Evolutionary conservation across 2,329 filamentous ascomycete genomes (phyloP).

Genomic region (Stenocarpella maydis): DNA sequence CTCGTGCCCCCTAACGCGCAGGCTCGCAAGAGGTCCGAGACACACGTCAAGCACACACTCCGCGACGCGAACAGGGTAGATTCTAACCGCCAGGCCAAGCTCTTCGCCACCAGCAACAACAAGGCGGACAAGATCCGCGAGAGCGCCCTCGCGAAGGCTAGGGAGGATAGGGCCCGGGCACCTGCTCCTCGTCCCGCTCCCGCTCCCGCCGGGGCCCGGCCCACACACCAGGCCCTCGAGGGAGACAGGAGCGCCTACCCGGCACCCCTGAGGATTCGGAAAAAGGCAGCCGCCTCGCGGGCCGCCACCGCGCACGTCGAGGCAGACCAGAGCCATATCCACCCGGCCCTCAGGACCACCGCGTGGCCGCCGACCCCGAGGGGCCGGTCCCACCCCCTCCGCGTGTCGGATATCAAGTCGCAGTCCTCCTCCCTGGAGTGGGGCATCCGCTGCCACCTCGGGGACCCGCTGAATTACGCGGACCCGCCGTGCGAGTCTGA

Average conservation of each 20-base stretch:
- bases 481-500: neutral
- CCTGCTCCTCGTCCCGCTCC: neutral
- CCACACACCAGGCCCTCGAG: neutral
- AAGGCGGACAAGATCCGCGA: conserved; percentile 7
- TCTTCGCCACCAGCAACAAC: neutral
- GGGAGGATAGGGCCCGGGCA: neutral
- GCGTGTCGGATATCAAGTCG: neutral
- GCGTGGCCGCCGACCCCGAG: neutral
- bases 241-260: neutral
- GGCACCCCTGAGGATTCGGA: neutral
- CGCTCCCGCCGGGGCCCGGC: neutral
- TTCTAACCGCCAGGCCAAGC: neutral
- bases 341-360: neutral
- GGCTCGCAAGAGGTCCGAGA: neutral
- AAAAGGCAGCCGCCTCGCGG: neutral
- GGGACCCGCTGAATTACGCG: neutral
- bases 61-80: neutral
- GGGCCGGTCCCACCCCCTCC: neutral
- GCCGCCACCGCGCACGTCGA: too few relatives aligned
- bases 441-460: neutral
- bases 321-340: neutral
- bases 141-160: neutral
- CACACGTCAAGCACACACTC: neutral
- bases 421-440: neutral
- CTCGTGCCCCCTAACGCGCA: neutral